Conservation (phyloP, 129 eudicot species). For the Tagetes patula region DNA sequence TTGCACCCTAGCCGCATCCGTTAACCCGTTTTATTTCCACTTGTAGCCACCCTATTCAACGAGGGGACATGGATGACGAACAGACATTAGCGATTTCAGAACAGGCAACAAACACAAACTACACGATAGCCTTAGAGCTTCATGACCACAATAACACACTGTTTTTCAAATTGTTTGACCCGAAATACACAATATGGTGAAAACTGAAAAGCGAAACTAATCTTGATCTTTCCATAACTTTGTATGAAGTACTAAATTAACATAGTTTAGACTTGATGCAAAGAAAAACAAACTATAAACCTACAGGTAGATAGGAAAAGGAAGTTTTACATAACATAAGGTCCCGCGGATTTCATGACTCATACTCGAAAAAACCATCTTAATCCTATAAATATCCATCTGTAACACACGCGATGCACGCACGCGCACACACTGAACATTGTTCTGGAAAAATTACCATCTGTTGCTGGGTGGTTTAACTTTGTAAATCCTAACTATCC, state of each 20-base stretch:
- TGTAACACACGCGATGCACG: not conserved
- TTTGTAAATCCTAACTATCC: slow-evolving; percentile 95
- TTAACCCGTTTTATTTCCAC: too few species aligned
- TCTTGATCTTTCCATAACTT: slow-evolving; percentile 15
- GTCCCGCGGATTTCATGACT: slow-evolving; percentile 23
- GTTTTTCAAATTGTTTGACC: slow-evolving; percentile 15
- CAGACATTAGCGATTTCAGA: not conserved
- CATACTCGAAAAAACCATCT: slow-evolving; percentile 19
- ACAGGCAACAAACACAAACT: slow-evolving; percentile 6
- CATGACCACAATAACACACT: not conserved
- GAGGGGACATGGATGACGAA: too few species aligned
- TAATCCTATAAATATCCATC: slow-evolving; percentile 5
- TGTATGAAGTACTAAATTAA: slow-evolving; percentile 19
- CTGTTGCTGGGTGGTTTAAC: slow-evolving; percentile 92
- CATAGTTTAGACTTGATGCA: slow-evolving; percentile 2
- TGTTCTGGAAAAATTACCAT: slow-evolving; percentile 47
- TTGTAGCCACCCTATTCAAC: not conserved
- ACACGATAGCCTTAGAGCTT: not conserved
- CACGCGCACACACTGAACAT: not conserved
- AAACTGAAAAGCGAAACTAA: not conserved
- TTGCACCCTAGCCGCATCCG: too few species aligned
- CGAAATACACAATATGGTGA: not conserved
- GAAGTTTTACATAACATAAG: slow-evolving; percentile 14
- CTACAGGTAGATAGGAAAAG: not conserved
- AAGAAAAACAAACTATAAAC: slow-evolving; percentile 19